Conservation (phyloP, 768 basidiomycete genomes). For the Pisolithus marmoratus region DNA sequence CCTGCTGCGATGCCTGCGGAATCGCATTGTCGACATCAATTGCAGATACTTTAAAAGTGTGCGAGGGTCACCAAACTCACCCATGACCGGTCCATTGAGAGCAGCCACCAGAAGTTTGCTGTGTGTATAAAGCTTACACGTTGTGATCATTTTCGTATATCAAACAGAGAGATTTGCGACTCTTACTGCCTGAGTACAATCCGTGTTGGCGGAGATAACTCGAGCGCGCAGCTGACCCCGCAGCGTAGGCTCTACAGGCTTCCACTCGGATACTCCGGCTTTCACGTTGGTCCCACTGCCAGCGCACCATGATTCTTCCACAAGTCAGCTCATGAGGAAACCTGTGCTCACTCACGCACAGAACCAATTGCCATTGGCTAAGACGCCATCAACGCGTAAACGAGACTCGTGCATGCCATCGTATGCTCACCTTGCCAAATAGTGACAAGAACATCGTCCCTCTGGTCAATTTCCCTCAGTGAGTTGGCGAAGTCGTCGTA, state of each 20-base stretch:
- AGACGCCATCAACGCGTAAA: not conserved
- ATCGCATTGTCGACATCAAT: not conserved
- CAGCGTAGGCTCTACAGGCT: constrained; percentile 19
- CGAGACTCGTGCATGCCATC: not conserved
- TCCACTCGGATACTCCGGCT: constrained; percentile 7
- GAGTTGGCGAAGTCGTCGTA: constrained; percentile 57
- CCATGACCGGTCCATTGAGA: constrained; percentile 72
- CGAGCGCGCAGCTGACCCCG: constrained; percentile 43
- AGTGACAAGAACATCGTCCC: constrained; percentile 58
- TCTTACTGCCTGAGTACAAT: constrained; percentile 60
- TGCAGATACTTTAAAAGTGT: not conserved
- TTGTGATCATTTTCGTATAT: not conserved
- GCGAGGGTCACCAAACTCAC: constrained; percentile 28
- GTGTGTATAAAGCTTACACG: constrained; percentile 55
- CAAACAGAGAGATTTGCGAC: not conserved
- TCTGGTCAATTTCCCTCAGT: constrained; percentile 51
- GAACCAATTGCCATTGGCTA: constrained; percentile 67
- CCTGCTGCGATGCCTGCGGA: constrained; percentile 60
- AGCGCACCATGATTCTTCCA: not conserved
- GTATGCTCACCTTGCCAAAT: constrained; percentile 53
- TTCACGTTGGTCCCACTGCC: constrained; percentile 57
- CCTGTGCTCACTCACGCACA: constrained; percentile 50
- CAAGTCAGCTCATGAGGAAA: not conserved
- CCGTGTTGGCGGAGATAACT: constrained; percentile 49
- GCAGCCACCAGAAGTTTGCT: constrained; percentile 66